A percentile compares a stretch with the other conserved stretches of the same genome.
phyloP scores from a whole-genome alignment of 2,329 filamentous ascomycete species.

The Exophiala calicioides region DNA sequence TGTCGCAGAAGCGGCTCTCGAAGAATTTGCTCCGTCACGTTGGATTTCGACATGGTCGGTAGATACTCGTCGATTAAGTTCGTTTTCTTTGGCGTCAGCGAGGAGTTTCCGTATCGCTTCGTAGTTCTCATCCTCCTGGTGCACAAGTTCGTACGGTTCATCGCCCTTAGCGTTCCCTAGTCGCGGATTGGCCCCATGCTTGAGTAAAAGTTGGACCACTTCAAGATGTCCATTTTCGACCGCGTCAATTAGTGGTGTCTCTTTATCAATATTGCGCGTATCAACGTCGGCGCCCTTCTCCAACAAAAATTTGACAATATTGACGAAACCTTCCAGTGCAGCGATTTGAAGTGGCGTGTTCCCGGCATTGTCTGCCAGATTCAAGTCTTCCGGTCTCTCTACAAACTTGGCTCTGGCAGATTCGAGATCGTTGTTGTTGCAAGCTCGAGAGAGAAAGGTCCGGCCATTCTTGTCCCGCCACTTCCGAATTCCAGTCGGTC shows the following conservation, averaged over 20 bases:
- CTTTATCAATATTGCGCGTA: constrained; percentile 74
- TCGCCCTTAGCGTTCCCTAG: constrained; percentile 90
- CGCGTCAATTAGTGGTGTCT: constrained; percentile 92
- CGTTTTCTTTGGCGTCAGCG: constrained; percentile 62
- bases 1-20: constrained; percentile 45
- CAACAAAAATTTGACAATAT: constrained; percentile 85
- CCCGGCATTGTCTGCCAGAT: constrained; percentile 89
- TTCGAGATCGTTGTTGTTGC: constrained; percentile 80
- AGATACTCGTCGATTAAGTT: constrained; percentile 45
- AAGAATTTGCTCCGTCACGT: constrained; percentile 42
- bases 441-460: constrained; percentile 85
- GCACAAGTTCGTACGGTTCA: constrained; percentile 83
- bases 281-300: constrained; percentile 82
- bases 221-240: constrained; percentile 92
- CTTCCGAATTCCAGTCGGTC: constrained; percentile 68
- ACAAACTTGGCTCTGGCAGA: constrained; percentile 71
- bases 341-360: constrained; percentile 95
- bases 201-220: constrained; percentile 80
- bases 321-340: constrained; percentile 78
- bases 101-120: constrained; percentile 73
- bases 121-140: constrained; percentile 72
- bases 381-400: constrained; percentile 82
- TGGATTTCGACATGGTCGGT: constrained; percentile 42
- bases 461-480: constrained; percentile 90
- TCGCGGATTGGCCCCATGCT: constrained; percentile 86